phyloP scores from a whole-genome alignment of 2,329 filamentous ascomycete genomes.

The Paracoccidioides lutzii region DNA sequence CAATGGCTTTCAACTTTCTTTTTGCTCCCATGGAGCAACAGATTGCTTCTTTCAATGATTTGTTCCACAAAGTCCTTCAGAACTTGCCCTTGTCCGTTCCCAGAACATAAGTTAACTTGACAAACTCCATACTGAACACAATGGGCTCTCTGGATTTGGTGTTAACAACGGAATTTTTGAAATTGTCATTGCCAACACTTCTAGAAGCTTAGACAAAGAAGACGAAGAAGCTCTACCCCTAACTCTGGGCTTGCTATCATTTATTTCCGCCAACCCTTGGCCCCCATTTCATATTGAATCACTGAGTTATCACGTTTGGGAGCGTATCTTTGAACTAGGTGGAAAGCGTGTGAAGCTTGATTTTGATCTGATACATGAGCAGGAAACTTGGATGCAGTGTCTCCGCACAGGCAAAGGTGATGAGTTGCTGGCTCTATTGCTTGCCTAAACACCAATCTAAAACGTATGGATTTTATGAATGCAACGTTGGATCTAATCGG shows the following conservation, averaged over 20 bases:
- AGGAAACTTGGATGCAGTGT: neutral
- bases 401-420: neutral
- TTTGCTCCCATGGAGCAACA: too few species aligned
- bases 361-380: neutral
- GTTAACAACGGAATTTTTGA: neutral
- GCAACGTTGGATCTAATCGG: neutral
- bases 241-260: neutral
- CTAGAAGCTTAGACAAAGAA: too few species aligned
- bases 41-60: too few species aligned
- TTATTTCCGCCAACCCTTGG: neutral
- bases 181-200: neutral
- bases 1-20: too few species aligned
- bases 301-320: neutral
- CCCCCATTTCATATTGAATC: neutral
- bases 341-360: neutral
- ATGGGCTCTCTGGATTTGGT: too few species aligned
- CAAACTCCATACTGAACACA: too few species aligned
- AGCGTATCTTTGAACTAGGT: neutral
- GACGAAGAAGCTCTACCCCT: too few species aligned
- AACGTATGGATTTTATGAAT: neutral
- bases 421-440: neutral
- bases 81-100: too few species aligned
- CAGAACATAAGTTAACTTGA: too few species aligned
- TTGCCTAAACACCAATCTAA: neutral
- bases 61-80: too few species aligned